These are phyloP conservation scores for Sicyos edulis DNA, from an alignment of 306 rosid genomes.

Conservation along the genomic window DNA sequence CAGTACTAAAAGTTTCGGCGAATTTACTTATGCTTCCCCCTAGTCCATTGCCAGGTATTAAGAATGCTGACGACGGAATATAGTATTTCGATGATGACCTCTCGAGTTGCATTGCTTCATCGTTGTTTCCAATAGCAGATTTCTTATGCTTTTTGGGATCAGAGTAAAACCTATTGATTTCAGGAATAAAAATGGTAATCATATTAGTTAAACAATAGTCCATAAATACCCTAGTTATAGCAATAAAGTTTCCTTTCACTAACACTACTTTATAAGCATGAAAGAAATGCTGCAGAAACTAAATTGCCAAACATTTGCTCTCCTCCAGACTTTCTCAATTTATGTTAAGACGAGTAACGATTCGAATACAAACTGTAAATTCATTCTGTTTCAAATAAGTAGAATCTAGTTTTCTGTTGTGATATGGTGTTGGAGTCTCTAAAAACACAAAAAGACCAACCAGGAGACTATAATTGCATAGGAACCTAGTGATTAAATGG, in stretches of 20 bases:
- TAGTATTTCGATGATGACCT: slow-evolving; percentile 51
- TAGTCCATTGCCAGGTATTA: slow-evolving; percentile 35
- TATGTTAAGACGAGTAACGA: not conserved
- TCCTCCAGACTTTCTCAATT: not conserved
- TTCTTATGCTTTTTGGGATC: slow-evolving; percentile 36
- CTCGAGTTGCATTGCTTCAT: slow-evolving; percentile 41
- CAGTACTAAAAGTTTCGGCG: slow-evolving; percentile 38
- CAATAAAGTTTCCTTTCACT: not conserved
- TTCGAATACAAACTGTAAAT: not conserved
- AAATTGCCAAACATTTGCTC: not conserved
- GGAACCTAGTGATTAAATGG: not conserved
- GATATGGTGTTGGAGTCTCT: not conserved
- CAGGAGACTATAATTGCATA: not conserved
- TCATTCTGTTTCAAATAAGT: not conserved
- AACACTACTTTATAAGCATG: not conserved
- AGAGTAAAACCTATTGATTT: slow-evolving; percentile 51
- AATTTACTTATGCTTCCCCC: slow-evolving; percentile 44
- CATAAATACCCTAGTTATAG: not conserved
- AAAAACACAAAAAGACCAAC: not conserved
- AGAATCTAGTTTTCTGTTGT: not conserved
- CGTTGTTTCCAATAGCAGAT: slow-evolving; percentile 40
- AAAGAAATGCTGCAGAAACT: not conserved
- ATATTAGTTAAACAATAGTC: not conserved
- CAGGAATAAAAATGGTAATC: slow-evolving; percentile 7
- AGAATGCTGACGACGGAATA: slow-evolving; percentile 45